Evolutionary conservation across 2,329 filamentous ascomycete species (phyloP).

Genomic region (Nemania serpens): DNA sequence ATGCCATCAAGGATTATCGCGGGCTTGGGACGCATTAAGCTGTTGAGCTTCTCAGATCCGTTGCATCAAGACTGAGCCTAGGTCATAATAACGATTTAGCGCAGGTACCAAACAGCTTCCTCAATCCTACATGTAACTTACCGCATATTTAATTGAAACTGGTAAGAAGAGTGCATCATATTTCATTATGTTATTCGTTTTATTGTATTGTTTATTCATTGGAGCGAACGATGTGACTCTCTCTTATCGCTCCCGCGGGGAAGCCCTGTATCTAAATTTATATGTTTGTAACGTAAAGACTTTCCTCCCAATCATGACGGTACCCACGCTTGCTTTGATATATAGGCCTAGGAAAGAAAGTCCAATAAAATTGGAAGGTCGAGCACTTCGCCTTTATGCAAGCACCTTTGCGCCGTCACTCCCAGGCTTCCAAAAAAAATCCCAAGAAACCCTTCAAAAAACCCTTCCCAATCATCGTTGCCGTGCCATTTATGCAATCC

Average conservation of each 20-base stretch:
- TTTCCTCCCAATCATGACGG: conserved; percentile 16
- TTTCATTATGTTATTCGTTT: neutral
- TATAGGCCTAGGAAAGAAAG: conserved; percentile 23
- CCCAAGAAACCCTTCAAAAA: neutral
- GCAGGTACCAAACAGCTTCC: too few relatives aligned
- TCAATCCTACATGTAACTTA: too few relatives aligned
- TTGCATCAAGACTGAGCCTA: too few relatives aligned
- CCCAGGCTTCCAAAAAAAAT: conserved; percentile 24
- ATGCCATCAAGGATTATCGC: too few relatives aligned
- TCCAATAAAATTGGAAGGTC: conserved; percentile 32
- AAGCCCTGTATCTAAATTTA: conserved; percentile 27
- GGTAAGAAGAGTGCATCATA: neutral
- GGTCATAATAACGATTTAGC: neutral
- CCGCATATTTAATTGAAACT: too few relatives aligned
- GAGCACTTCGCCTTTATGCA: conserved; percentile 40
- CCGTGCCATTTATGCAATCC: conserved; percentile 28
- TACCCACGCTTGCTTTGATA: conserved; percentile 21
- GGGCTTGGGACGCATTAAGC: too few relatives aligned
- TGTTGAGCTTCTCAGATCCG: too few relatives aligned
- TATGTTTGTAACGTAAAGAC: conserved; percentile 17
- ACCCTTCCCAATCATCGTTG: conserved; percentile 16
- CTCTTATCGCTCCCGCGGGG: conserved; percentile 20
- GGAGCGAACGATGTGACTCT: conserved; percentile 11
- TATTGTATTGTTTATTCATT: conserved; percentile 16
- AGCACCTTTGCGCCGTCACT: conserved; percentile 31